Conservation (phyloP, 345 rosid genomes). For the Dimocarpus longan region DNA sequence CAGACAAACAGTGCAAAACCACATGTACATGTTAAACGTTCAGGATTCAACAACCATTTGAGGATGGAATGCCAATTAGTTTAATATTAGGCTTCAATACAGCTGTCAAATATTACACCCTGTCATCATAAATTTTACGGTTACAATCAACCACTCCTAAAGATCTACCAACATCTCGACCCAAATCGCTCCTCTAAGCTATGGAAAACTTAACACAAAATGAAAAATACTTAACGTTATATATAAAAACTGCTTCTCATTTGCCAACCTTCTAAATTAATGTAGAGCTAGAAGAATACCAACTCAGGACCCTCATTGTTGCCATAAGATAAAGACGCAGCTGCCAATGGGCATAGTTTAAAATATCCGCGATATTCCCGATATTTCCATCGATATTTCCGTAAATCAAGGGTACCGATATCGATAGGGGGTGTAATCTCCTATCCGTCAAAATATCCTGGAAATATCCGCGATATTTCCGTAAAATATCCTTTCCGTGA, state of each 20-base stretch:
- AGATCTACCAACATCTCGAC: not conserved
- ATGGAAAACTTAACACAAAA: not conserved
- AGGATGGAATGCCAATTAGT: not conserved
- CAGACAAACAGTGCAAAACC: not conserved
- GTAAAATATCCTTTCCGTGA: too few relatives aligned
- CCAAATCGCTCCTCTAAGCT: not conserved
- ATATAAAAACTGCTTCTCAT: not conserved
- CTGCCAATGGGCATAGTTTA: conserved; percentile 51
- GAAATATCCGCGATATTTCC: too few relatives aligned
- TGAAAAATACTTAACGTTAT: not conserved
- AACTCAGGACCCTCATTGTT: conserved; percentile 82
- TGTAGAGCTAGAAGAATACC: conserved; percentile 43
- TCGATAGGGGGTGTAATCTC: too few relatives aligned
- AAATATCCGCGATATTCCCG: too few relatives aligned
- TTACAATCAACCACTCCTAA: not conserved
- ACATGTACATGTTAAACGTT: not conserved
- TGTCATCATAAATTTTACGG: not conserved
- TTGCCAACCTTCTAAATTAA: not conserved
- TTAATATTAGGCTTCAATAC: not conserved
- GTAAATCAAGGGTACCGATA: too few relatives aligned
- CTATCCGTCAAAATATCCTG: too few relatives aligned
- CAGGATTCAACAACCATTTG: not conserved
- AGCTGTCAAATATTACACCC: not conserved
- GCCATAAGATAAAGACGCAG: conserved; percentile 88
- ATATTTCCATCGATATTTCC: too few relatives aligned